Conservation (phyloP, 192 early-diverging fungal genomes). For the Dispira parvispora region DNA sequence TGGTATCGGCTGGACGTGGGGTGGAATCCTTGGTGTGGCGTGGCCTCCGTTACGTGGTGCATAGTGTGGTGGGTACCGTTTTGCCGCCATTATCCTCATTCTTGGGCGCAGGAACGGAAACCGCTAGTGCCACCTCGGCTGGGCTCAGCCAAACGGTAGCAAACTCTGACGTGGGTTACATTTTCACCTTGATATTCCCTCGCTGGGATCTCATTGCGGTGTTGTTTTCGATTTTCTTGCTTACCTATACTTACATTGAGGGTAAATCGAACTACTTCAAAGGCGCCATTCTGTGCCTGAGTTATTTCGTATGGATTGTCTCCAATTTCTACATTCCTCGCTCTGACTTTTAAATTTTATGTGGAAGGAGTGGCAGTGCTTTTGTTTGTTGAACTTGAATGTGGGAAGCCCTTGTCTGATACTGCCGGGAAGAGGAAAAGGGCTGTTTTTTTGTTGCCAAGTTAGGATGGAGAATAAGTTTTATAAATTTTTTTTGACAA, state of each 20-base stretch:
- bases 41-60: not conserved
- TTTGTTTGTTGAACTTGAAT: not conserved
- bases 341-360: not conserved
- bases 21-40: conserved; percentile 5
- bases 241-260: conserved; percentile 89
- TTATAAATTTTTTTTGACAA: no score
- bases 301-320: conserved; percentile 66
- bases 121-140: not conserved
- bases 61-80: not conserved
- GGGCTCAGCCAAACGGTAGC: not conserved
- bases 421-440: not conserved
- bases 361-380: not conserved
- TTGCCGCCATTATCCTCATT: not conserved
- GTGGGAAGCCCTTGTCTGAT: not conserved
- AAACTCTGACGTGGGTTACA: not conserved
- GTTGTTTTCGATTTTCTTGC: conserved; percentile 47
- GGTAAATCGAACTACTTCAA: conserved; percentile 97
- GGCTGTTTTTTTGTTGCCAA: not conserved
- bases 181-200: conserved; percentile 56
- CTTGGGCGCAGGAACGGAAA: not conserved
- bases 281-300: conserved; percentile 73
- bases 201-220: conserved; percentile 45
- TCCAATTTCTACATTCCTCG: conserved; percentile 59
- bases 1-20: conserved; percentile 3
- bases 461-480: no score